Percentiles rank a stretch among this genome's conserved stretches.
Conservation (phyloP, 352 stramenopile species). For the Salisapilia sapeloensis region DNA sequence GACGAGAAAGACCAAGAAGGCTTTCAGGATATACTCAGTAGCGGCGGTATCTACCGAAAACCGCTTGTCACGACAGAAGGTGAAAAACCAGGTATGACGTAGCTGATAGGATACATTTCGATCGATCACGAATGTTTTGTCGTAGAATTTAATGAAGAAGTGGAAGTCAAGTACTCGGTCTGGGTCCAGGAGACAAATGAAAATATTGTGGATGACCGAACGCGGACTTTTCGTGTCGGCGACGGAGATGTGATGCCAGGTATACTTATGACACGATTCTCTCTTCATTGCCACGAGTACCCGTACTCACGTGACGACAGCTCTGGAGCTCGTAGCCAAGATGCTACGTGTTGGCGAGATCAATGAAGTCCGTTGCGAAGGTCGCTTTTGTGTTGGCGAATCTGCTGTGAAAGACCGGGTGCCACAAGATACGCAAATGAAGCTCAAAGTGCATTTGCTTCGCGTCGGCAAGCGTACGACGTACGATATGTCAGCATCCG, state of each 20-base stretch:
- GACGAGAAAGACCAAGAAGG: conserved; percentile 25
- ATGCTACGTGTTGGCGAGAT: conserved; percentile 62
- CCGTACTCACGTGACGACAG: conserved; percentile 7
- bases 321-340: conserved; percentile 58
- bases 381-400: conserved; percentile 58
- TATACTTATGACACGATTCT: conserved; percentile 5
- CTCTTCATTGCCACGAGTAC: neutral
- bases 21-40: conserved; percentile 68
- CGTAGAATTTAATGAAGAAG: conserved; percentile 67
- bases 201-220: conserved; percentile 21
- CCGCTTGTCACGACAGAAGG: conserved; percentile 32
- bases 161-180: conserved; percentile 50
- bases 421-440: conserved; percentile 22
- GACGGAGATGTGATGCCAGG: conserved; percentile 66
- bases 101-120: neutral
- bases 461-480: conserved; percentile 48
- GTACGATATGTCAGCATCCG: conserved; percentile 48
- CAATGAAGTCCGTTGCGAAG: conserved; percentile 54
- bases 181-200: conserved; percentile 23
- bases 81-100: conserved; percentile 28
- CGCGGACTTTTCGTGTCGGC: conserved; percentile 60
- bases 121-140: neutral
- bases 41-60: conserved; percentile 63
- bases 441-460: conserved; percentile 35
- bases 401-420: conserved; percentile 32